These are phyloP conservation scores for Tetracentron sinense DNA, from an alignment of 164 flowering plant species.

Conservation along the genomic window DNA sequence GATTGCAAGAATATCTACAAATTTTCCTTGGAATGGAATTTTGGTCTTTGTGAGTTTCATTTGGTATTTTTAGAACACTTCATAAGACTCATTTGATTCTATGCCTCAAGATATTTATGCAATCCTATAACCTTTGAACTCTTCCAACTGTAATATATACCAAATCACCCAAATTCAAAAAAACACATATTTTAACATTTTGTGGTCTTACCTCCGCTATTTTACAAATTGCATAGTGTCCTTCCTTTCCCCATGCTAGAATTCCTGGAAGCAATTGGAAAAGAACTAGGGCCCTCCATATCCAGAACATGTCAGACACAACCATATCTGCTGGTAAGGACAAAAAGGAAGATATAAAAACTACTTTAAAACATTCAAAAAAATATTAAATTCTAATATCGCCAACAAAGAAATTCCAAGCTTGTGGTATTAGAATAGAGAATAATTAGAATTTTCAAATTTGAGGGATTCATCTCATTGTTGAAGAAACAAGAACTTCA, in stretches of 20 bases:
- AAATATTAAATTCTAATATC: background rate
- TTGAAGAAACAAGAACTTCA: background rate
- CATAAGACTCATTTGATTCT: background rate
- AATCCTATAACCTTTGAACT: background rate
- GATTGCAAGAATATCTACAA: background rate
- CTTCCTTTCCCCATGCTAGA: constrained; percentile 88
- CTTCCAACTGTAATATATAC: background rate
- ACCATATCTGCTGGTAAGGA: constrained; percentile 26
- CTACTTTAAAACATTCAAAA: background rate
- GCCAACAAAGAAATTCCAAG: background rate
- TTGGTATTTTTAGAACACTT: background rate
- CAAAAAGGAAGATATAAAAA: background rate
- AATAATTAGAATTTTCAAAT: background rate
- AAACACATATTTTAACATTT: background rate
- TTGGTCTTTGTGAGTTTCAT: background rate
- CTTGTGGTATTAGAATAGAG: background rate
- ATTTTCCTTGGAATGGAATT: background rate
- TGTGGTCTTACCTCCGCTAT: constrained; percentile 70
- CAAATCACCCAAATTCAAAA: constrained; percentile 1
- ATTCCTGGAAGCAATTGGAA: constrained; percentile 42
- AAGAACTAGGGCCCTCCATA: constrained; percentile 32
- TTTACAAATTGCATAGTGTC: constrained; percentile 79
- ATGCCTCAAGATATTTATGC: background rate
- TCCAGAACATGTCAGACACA: constrained; percentile 16
- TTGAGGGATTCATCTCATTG: background rate